Conservation (phyloP, 495 filamentous ascomycete species). For the Apiosordaria backusii region DNA sequence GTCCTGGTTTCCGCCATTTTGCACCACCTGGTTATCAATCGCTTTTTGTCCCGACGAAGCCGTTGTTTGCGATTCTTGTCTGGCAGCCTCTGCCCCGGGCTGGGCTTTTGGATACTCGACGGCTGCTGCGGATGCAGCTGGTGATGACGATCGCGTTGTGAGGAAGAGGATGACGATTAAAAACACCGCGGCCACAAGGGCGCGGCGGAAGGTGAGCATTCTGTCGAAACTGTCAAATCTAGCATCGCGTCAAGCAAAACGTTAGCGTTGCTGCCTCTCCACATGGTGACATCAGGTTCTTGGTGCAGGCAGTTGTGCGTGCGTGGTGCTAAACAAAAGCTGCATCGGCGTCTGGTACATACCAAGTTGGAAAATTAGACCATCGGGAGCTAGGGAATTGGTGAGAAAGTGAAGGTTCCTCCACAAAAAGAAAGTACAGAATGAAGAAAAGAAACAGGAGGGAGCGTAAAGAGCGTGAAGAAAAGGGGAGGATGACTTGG, state of each 20-base stretch:
- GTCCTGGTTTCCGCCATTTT: conserved; percentile 22
- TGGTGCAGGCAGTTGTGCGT: not conserved
- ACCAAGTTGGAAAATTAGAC: not conserved
- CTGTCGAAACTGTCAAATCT: conserved; percentile 9
- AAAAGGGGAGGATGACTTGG: not conserved
- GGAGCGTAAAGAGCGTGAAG: not conserved
- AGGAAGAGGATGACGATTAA: conserved; percentile 69
- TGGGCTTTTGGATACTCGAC: conserved; percentile 27
- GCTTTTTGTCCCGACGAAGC: conserved; percentile 16
- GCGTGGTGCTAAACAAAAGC: not conserved
- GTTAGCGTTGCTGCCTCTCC: conserved; percentile 8
- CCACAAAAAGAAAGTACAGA: not conserved
- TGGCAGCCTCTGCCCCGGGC: conserved; percentile 20
- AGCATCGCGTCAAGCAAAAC: conserved; percentile 1
- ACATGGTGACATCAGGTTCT: not conserved
- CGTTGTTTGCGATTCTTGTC: conserved; percentile 25
- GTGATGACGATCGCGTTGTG: conserved; percentile 54
- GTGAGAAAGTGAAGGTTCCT: not conserved
- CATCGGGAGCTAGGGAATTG: not conserved
- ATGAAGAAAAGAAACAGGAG: not conserved
- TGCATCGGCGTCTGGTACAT: conserved; percentile 1
- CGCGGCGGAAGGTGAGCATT: conserved; percentile 67
- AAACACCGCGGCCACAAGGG: conserved; percentile 63
- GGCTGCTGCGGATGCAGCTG: conserved; percentile 21
- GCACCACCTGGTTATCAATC: conserved; percentile 16